Base-by-base conservation (phyloP, 805 yeast species). In the Nakazawaea molendinolei region DNA sequence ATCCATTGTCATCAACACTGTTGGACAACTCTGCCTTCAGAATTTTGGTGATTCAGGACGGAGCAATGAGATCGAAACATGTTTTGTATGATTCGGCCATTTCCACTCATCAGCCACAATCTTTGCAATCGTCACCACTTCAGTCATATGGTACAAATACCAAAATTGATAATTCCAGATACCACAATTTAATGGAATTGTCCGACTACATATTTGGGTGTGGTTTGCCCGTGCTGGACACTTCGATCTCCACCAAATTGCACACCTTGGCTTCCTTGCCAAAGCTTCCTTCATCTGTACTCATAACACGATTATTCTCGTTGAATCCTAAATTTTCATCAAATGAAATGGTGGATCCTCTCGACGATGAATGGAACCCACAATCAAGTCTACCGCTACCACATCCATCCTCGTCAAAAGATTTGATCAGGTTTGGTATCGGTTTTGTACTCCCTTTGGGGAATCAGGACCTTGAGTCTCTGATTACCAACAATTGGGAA, bases 161-260 rank as follows among this genome's bases (percentile, higher is more conserved):
- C 13, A 37, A 33, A 16, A 16, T 46, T 21, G 45, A 60, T 27
- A 52, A 58, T 24, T 50, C 63, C 12, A 53, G 55, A 3, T 57
- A 61, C 36, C 76, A 72, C 42, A 59, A 66, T 13, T 43, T 58
- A 16, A 56, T 53, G 38, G 78, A 74, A 40, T 45, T 74, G 15
- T 63, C 69, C 19, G 69, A 68, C 38, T 69, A 63, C 44, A 70
- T 74, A 71, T 74, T 73, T 51, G 80, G 80, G 9, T 67, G 71
- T 34, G 79, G 79, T 1, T 54, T 74, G 22, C 72, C 75, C 7
- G 55, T 69, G 6, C 69, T 61, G 39, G 76, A 73, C 38, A 51
- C 59, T 13, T 56, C 58, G 14, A 51, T 62, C 16, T 51, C 65
- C 9, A 67, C 74, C 4, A 74, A 74, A 42, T 47, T 73, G 2